Conservation (phyloP, 1,284 basidiomycete genomes). For the Termitomyces sp. region DNA sequence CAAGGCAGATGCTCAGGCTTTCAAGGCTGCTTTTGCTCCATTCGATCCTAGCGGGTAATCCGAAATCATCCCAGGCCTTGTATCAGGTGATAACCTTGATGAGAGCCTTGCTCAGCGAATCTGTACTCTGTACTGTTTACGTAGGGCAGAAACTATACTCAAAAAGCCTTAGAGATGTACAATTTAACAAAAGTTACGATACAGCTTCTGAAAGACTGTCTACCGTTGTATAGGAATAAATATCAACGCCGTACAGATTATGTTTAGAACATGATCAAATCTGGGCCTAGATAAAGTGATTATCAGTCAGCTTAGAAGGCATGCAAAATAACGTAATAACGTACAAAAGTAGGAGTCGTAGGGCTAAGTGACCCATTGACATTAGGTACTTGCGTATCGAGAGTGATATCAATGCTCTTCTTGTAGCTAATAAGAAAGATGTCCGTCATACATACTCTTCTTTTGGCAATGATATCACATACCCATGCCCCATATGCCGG, state of each 20-base stretch:
- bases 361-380: slow-evolving; percentile 16
- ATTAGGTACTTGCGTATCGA: slow-evolving; percentile 16
- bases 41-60: slow-evolving; percentile 51
- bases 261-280: neutral
- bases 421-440: slow-evolving; percentile 43
- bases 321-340: neutral
- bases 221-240: neutral
- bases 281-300: neutral
- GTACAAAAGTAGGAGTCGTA: slow-evolving; percentile 6
- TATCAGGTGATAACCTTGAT: neutral
- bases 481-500: slow-evolving; percentile 58
- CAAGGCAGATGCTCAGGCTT: slow-evolving; percentile 70
- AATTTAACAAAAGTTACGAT: too few relatives aligned
- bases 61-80: slow-evolving; percentile 5
- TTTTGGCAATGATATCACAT: slow-evolving; percentile 17
- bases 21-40: slow-evolving; percentile 75
- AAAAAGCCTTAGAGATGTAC: neutral
- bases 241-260: neutral
- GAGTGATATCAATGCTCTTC: slow-evolving; percentile 43
- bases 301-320: neutral
- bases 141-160: neutral
- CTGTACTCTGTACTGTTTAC: neutral
- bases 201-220: neutral
- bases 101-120: neutral
- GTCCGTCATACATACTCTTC: neutral